Base-by-base conservation (phyloP, 2,329 filamentous ascomycete genomes). In the Herpotrichia juniperi region DNA sequence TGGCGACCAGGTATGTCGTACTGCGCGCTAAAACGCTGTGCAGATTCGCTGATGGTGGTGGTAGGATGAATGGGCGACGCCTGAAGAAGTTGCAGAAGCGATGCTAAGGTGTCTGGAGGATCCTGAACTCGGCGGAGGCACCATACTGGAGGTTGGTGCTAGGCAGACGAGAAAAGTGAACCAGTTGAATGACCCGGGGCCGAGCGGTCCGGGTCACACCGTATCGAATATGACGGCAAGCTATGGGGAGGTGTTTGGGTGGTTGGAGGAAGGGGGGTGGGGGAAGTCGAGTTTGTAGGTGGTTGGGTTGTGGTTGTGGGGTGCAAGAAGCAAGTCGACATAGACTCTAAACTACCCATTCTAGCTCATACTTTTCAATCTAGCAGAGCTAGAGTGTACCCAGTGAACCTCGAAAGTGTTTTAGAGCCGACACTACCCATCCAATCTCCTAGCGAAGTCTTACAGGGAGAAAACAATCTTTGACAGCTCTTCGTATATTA, bases 21-120 rank as follows among this genome's bases (percentile, higher is more conserved):
- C n/a, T n/a, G n/a, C n/a, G n/a, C n/a, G n/a, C n/a, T n/a, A n/a
- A n/a, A n/a, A n/a, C n/a, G n/a, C n/a, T n/a, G n/a, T n/a, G n/a
- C n/a, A n/a, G n/a, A n/a, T n/a, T n/a, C n/a, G n/a, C n/a, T n/a
- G n/a, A n/a, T n/a, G n/a, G n/a, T n/a, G n/a, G n/a, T n/a, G n/a
- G 8, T 66, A 69, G 12, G 83, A 86, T 61, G 74, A 68, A 52
- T 87, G 83, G 83, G 82, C 84, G 12, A 82, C 79, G n/a, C 76
- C 83, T 0, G 83, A 86, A 58, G 82, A 86, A 59, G 83, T 87
- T 0, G 83, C 83, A 0, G 75, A 79, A 35, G 81, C 80, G 2
- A 86, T 87, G 83, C 54, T 85, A 50, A 74, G 77, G 32, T 78
- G 83, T 50, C 69, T 84, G 31, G 79, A 83, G 54, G 79, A 82